Conservation (phyloP, 176 grass and related monocot species). For the Neostapfia colusana region DNA sequence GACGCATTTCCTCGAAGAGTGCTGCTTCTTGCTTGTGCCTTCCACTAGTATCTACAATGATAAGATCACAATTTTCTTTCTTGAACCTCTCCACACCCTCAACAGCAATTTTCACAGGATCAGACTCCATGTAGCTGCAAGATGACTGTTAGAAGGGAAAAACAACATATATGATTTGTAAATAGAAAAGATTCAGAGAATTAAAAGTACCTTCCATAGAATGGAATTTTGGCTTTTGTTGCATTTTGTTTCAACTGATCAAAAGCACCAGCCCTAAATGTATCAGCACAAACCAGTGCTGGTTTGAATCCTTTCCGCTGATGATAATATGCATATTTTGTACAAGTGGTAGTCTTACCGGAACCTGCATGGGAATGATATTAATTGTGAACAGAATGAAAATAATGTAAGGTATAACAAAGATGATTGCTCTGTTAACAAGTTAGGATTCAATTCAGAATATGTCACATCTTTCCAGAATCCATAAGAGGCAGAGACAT, state of each 20-base stretch:
- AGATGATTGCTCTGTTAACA: neutral
- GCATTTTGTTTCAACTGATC: conserved; percentile 97
- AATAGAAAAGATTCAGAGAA: conserved; percentile 11
- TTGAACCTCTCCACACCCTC: conserved; percentile 96
- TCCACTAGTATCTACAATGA: conserved; percentile 97
- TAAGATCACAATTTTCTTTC: conserved; percentile 91
- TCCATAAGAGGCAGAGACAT: neutral
- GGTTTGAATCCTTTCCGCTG: conserved; percentile 90
- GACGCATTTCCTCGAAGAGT: conserved; percentile 97
- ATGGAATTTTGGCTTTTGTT: conserved; percentile 90
- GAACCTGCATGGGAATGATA: conserved; percentile 53
- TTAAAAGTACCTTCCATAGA: conserved; percentile 76
- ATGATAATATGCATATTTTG: conserved; percentile 92
- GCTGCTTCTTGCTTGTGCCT: conserved; percentile 92
- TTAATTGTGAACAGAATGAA: neutral
- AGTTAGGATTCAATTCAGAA: neutral
- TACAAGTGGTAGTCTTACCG: conserved; percentile 96
- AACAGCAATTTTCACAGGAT: conserved; percentile 94
- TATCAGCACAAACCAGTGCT: conserved; percentile 93
- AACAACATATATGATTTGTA: neutral
- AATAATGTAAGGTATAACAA: neutral
- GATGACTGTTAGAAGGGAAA: conserved; percentile 26
- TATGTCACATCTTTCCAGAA: neutral
- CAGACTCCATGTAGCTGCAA: conserved; percentile 90
- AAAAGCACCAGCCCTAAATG: conserved; percentile 98